Evolutionary conservation across 345 rosid species (phyloP).

Genomic region (Camelina neglecta): DNA sequence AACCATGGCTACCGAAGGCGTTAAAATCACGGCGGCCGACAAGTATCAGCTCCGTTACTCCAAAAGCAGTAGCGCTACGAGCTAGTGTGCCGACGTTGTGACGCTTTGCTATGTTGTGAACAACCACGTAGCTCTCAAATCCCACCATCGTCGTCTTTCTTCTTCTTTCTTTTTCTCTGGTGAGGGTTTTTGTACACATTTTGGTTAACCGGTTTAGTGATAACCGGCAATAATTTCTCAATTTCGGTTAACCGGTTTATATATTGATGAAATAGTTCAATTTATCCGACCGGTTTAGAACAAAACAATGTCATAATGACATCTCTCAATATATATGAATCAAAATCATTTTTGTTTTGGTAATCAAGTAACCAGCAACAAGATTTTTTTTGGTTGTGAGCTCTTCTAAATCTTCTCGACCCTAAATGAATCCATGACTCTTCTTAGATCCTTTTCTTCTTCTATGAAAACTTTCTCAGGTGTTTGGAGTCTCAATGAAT

Average conservation of each 20-base stretch:
- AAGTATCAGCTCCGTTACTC: slow-evolving; percentile 83
- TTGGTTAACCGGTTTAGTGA: background rate
- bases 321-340: background rate
- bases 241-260: background rate
- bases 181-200: background rate
- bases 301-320: too few species aligned
- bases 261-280: background rate
- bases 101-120: slow-evolving; percentile 96
- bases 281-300: background rate
- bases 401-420: slow-evolving; percentile 62
- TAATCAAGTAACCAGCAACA: slow-evolving; percentile 4
- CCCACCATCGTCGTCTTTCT: slow-evolving; percentile 45
- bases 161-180: slow-evolving; percentile 1
- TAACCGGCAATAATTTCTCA: background rate
- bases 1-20: slow-evolving; percentile 96
- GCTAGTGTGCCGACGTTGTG: slow-evolving; percentile 97
- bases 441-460: slow-evolving; percentile 83
- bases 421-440: slow-evolving; percentile 88
- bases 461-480: slow-evolving; percentile 85
- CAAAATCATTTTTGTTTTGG: slow-evolving; percentile 4
- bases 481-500: slow-evolving; percentile 85
- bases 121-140: slow-evolving; percentile 82
- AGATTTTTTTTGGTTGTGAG: slow-evolving; percentile 12
- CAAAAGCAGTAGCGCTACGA: slow-evolving; percentile 92
- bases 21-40: slow-evolving; percentile 96